Base-by-base conservation (phyloP, 352 stramenopile species). In the Globisporangium paroecandrum region DNA sequence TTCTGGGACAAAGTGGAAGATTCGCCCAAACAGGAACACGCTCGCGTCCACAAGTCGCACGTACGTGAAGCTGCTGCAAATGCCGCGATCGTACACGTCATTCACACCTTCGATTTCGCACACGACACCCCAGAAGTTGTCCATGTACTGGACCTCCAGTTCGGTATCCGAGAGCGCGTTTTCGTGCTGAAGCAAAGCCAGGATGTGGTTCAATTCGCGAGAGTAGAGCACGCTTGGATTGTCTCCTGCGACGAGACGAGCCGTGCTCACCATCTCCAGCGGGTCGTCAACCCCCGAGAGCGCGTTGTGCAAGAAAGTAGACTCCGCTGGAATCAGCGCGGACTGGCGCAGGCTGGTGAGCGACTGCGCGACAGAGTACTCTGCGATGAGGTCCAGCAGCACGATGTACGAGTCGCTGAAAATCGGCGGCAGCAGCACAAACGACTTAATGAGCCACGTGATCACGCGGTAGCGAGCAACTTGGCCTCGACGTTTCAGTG, bases 351-450 rank as follows among this genome's bases (percentile, higher is more conserved):
- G 69, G 59, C 74, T 94, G 20, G 85, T 96, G 58, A 96, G 67
- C 29, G 89, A 81, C 58, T 94, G 87, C 3, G 84, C 84, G 9
- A 86, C 93, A 8, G 87, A 89, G 55, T 83, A 89, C 62, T 94
- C 89, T 0, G 87, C 86, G 55, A 95, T 78, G 9, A 96, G 58
- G 67, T 96, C 87, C 7, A 95, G 66, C 18, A 96, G 66, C 8
- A 82, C 71, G 43, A 96, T 89, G 68, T 90, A 93, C 10, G 89
- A 92, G 72, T 96, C 89, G 57, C 79, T 89, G 76, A 85, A 94
- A 57, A 93, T 83, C 4, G 79, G 82, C 20, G 89, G 89, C 3
- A 96, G 70, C 64, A 89, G 73, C 15, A 76, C 74, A 62, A 89
- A 96, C 47, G 78, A 90, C 59, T 93, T 90, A 49, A 96, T 70